Evolutionary conservation across 257 asterid species (phyloP).

Genomic region (Solanum chiquidenum): DNA sequence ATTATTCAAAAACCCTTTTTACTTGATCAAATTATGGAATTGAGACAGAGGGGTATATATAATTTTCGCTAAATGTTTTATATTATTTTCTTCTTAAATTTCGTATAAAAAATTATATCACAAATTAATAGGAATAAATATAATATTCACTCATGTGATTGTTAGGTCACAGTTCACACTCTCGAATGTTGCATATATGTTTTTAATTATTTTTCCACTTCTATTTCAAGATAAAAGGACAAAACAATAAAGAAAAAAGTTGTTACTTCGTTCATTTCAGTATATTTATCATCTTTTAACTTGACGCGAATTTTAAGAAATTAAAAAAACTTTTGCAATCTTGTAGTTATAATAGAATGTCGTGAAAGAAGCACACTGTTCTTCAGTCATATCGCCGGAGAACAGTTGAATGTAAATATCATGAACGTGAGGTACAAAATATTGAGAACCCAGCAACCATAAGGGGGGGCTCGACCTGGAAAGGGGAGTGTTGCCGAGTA

Average conservation of each 20-base stretch:
- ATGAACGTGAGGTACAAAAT: background rate
- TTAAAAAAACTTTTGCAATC: no score
- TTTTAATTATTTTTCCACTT: background rate
- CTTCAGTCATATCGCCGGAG: background rate
- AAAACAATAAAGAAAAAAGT: background rate
- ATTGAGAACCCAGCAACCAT: no score
- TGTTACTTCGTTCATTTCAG: accelerated
- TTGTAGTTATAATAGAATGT: no score
- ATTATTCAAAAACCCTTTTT: no score
- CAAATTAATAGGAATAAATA: background rate
- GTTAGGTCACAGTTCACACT: background rate
- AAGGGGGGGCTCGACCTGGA: background rate
- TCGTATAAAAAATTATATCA: background rate
- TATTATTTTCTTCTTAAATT: background rate
- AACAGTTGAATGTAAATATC: no score
- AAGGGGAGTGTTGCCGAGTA: no score
- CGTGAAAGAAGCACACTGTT: background rate
- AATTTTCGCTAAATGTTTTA: background rate
- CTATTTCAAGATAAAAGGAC: background rate
- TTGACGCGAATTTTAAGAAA: no score
- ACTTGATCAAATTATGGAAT: background rate
- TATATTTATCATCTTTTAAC: no score
- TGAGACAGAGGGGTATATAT: background rate
- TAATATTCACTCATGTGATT: background rate
- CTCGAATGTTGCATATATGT: background rate